These are phyloP conservation scores for Boeremia lycopersici DNA, from an alignment of 2,329 filamentous ascomycete species.

Conservation along the genomic window DNA sequence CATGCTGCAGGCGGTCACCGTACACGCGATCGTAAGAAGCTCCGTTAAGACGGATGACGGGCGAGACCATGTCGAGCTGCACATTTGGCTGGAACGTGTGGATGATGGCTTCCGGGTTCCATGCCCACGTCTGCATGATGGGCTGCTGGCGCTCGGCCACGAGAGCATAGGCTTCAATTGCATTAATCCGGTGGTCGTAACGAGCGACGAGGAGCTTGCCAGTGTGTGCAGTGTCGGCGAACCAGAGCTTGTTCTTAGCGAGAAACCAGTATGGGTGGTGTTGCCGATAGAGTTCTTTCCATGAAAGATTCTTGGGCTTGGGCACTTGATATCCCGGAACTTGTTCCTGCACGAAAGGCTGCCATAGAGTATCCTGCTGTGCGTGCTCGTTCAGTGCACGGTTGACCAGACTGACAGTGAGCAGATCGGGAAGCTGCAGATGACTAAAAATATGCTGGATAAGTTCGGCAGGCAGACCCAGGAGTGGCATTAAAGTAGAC, in stretches of 20 bases:
- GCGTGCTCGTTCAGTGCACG: slow-evolving; percentile 64
- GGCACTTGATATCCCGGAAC: slow-evolving; percentile 55
- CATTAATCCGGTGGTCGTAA: slow-evolving; percentile 73
- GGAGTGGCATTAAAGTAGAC: slow-evolving; percentile 44
- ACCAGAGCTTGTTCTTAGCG: slow-evolving; percentile 81
- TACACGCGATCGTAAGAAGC: slow-evolving; percentile 32
- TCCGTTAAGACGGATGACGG: slow-evolving; percentile 58
- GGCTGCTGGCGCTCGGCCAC: slow-evolving; percentile 66
- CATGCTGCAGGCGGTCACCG: slow-evolving; percentile 54
- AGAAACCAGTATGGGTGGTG: slow-evolving; percentile 88
- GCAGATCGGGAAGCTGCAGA: slow-evolving; percentile 69
- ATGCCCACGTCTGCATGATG: slow-evolving; percentile 67
- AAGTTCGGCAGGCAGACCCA: slow-evolving; percentile 74
- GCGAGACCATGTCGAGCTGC: slow-evolving; percentile 74
- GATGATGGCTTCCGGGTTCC: slow-evolving; percentile 69
- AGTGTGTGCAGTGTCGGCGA: slow-evolving; percentile 73
- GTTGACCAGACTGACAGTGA: slow-evolving; percentile 65
- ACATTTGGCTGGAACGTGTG: slow-evolving; percentile 74
- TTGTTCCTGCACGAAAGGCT: slow-evolving; percentile 69
- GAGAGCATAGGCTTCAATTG: slow-evolving; percentile 81
- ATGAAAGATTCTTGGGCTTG: slow-evolving; percentile 65
- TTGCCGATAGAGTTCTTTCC: slow-evolving; percentile 72
- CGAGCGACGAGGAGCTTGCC: slow-evolving; percentile 78
- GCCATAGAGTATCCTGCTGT: slow-evolving; percentile 74
- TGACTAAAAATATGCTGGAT: slow-evolving; percentile 72